Conservation (phyloP, 176 grass and related monocot genomes). For the Musa troglodytarum region DNA sequence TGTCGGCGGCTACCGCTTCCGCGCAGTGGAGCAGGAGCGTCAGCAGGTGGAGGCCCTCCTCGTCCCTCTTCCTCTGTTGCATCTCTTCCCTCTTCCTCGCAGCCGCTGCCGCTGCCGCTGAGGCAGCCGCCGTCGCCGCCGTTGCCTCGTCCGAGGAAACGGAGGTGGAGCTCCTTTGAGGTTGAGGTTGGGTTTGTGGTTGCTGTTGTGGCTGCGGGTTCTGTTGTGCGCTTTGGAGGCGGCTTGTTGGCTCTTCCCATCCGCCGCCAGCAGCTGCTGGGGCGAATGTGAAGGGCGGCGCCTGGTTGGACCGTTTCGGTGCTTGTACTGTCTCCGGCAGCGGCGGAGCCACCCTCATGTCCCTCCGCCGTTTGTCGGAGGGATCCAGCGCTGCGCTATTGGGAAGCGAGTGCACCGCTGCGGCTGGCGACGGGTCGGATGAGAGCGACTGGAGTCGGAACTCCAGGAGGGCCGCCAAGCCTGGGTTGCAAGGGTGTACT, state of each 20-base stretch:
- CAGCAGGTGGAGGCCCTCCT: constrained; percentile 19
- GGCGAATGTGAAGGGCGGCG: not conserved
- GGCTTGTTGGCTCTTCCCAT: not conserved
- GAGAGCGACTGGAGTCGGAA: constrained; percentile 66
- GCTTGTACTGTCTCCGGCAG: constrained; percentile 1
- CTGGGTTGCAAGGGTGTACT: constrained; percentile 84
- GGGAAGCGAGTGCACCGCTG: not conserved
- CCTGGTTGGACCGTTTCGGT: constrained; percentile 4
- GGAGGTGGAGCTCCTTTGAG: not conserved
- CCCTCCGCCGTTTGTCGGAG: constrained; percentile 11
- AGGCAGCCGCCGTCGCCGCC: not conserved
- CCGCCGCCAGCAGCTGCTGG: not conserved
- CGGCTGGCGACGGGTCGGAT: constrained; percentile 8
- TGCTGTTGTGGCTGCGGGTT: not conserved
- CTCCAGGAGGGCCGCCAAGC: constrained; percentile 69
- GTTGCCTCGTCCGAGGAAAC: constrained; percentile 10
- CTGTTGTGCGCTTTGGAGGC: not conserved
- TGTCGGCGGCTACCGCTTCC: constrained; percentile 26
- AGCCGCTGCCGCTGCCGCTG: not conserved
- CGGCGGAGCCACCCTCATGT: constrained; percentile 21
- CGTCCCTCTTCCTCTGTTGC: constrained; percentile 23
- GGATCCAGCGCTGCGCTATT: not conserved
- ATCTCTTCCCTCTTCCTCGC: constrained; percentile 8
- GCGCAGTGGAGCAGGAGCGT: constrained; percentile 29
- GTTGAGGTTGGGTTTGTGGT: not conserved